These are phyloP conservation scores for Salix udensis DNA, from an alignment of 345 rosid genomes.

Conservation along the genomic window DNA sequence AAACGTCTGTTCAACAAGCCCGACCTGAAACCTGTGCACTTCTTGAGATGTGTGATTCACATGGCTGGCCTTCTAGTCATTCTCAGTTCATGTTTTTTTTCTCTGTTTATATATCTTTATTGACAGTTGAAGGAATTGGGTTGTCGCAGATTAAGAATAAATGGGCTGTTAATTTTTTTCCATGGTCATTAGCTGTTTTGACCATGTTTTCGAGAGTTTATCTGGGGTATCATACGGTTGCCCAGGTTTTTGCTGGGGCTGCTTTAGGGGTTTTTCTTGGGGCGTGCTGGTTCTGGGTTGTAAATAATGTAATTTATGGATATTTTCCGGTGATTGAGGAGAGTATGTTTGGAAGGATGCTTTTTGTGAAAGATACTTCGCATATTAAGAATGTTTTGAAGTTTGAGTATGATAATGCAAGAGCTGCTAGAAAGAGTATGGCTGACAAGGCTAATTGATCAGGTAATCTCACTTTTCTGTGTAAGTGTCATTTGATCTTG, in stretches of 20 bases:
- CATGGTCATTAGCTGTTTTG: slow-evolving; percentile 65
- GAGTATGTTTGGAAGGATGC: slow-evolving; percentile 63
- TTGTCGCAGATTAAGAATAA: slow-evolving; percentile 46
- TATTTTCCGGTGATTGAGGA: slow-evolving; percentile 77
- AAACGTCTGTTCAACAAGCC: slow-evolving; percentile 70
- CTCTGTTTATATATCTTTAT: slow-evolving; percentile 53
- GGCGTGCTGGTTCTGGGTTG: slow-evolving; percentile 74
- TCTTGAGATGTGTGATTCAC: slow-evolving; percentile 93
- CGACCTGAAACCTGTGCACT: slow-evolving; percentile 77
- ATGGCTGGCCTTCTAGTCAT: slow-evolving; percentile 99
- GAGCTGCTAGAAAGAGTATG: slow-evolving; percentile 60
- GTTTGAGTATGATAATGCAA: slow-evolving; percentile 92
- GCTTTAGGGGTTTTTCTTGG: slow-evolving; percentile 60
- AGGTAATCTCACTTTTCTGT: neutral
- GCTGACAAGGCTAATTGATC: slow-evolving; percentile 50
- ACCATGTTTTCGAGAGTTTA: slow-evolving; percentile 94
- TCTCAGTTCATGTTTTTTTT: slow-evolving; percentile 90
- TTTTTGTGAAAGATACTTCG: slow-evolving; percentile 88
- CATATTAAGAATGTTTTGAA: slow-evolving; percentile 77
- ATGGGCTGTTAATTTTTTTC: slow-evolving; percentile 38
- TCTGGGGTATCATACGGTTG: slow-evolving; percentile 80
- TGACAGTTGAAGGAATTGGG: slow-evolving; percentile 61
- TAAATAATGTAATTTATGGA: slow-evolving; percentile 43
- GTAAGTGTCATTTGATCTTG: neutral
- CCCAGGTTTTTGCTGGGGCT: slow-evolving; percentile 88